phyloP scores from a whole-genome alignment of 352 stramenopile genomes.

The Globisporangium ultimum region DNA sequence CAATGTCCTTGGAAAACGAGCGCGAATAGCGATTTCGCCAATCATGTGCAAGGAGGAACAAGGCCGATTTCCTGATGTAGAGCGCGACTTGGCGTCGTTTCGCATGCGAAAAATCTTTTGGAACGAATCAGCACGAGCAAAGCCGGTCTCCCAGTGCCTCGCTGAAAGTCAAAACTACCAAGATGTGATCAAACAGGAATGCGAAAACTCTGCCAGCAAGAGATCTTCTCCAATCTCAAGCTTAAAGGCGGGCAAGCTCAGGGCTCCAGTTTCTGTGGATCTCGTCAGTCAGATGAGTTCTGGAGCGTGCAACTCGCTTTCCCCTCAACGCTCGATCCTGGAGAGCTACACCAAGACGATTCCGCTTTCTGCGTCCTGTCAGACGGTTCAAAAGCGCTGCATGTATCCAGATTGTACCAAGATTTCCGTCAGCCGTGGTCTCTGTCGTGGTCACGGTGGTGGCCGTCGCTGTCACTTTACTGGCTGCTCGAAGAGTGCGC shows the following conservation, averaged over 20 bases:
- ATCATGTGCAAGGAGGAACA: background rate
- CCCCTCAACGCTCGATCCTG: conserved; percentile 21
- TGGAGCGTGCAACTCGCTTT: background rate
- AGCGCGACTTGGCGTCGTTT: background rate
- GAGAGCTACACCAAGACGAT: conserved; percentile 40
- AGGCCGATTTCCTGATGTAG: background rate
- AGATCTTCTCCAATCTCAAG: conserved; percentile 7
- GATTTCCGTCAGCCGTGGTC: conserved; percentile 59
- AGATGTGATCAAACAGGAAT: background rate
- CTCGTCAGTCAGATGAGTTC: background rate
- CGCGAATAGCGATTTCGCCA: background rate
- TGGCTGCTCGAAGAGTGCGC: conserved; percentile 61
- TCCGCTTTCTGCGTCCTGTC: conserved; percentile 44
- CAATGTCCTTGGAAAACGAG: background rate
- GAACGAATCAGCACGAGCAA: background rate
- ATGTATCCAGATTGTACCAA: conserved; percentile 53
- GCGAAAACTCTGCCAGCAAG: background rate
- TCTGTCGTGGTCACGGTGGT: conserved; percentile 65
- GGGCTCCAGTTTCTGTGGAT: background rate
- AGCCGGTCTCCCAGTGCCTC: background rate
- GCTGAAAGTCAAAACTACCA: background rate
- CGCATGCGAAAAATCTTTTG: background rate
- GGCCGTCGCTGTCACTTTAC: conserved; percentile 60
- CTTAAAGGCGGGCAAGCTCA: conserved; percentile 1
- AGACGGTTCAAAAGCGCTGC: conserved; percentile 63